Conservation (phyloP, 164 flowering plant genomes). For the Stephania yunnanensis region DNA sequence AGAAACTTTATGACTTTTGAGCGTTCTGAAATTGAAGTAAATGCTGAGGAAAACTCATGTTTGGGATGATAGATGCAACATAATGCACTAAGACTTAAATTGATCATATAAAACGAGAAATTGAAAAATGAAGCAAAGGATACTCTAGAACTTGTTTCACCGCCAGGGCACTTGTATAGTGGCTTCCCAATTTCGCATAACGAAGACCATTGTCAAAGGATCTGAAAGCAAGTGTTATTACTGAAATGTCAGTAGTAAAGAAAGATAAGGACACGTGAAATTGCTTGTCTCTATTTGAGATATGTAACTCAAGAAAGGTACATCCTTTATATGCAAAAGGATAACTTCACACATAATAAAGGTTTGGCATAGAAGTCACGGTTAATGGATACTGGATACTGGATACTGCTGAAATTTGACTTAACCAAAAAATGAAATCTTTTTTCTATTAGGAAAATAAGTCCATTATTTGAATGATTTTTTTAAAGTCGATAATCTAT, state of each 20-base stretch:
- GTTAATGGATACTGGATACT: background rate
- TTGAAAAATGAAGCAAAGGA: conserved; percentile 39
- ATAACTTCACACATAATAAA: background rate
- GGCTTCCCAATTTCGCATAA: conserved; percentile 50
- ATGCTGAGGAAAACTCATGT: conserved; percentile 20
- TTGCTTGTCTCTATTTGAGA: background rate
- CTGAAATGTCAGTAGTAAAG: background rate
- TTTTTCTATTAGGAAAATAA: background rate
- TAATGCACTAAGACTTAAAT: background rate
- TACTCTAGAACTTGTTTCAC: conserved; percentile 65
- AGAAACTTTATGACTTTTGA: conserved; percentile 51
- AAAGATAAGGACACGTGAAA: background rate
- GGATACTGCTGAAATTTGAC: background rate
- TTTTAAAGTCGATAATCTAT: background rate
- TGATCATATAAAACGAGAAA: background rate
- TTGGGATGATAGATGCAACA: conserved; percentile 3
- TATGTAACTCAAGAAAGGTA: background rate
- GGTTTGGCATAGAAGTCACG: background rate
- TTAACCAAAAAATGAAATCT: background rate
- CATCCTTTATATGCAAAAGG: background rate
- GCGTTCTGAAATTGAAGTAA: conserved; percentile 54
- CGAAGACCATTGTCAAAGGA: conserved; percentile 65
- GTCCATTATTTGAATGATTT: background rate
- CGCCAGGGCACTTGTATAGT: conserved; percentile 35
- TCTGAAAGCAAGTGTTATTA: conserved; percentile 34